Base-by-base conservation (phyloP, 768 basidiomycete species). In the Suillus placidus region DNA sequence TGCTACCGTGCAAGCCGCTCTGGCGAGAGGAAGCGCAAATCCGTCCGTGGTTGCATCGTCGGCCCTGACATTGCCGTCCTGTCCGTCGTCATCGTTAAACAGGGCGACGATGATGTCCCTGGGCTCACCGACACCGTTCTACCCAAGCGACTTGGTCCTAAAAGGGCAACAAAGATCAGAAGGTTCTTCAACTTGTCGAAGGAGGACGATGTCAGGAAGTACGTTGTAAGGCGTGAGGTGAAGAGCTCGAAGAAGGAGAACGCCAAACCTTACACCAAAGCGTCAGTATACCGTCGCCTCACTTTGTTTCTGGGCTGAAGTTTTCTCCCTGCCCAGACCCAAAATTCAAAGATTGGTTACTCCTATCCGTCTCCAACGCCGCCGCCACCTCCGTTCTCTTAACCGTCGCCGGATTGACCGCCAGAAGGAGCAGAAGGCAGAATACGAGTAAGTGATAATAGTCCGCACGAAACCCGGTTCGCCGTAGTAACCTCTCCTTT, bases 11-110 rank as follows among this genome's bases (percentile, higher is more conserved):
- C 84, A 70, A 93, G 95, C 76, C 93, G 95, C 79, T 80, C 84
- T 58, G 97, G 97, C 76, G 96, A 99, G 83, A 93, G 97, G 82
- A 95, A 93, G 86, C 93, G 97, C 86, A 99, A 99, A 83, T 97
- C 96, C 73, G 94, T 99, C 68, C 93, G 97, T 68, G 97, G 97
- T 40, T 97, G 95, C 86, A 98, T 99, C 80, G 93, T 98, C 77
- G 95, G 93, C 70, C 87, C 94, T 75, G 96, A 99, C 80, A 97
- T 99, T 72, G 91, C 95, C 63, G 96, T 97, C 67, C 88, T 99
- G 70, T 91, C 93, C 60, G 83, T 96, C 69, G 90, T 96, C 77
- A 91, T 99, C 72, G 94, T 97, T 82, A 97, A 98, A 86, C 92
- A 97, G 83, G 97, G 97, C 64, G 94, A 97, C 64, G 73, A 79